phyloP scores from a whole-genome alignment of 257 asterid genomes.

The Cinchona pubescens region DNA sequence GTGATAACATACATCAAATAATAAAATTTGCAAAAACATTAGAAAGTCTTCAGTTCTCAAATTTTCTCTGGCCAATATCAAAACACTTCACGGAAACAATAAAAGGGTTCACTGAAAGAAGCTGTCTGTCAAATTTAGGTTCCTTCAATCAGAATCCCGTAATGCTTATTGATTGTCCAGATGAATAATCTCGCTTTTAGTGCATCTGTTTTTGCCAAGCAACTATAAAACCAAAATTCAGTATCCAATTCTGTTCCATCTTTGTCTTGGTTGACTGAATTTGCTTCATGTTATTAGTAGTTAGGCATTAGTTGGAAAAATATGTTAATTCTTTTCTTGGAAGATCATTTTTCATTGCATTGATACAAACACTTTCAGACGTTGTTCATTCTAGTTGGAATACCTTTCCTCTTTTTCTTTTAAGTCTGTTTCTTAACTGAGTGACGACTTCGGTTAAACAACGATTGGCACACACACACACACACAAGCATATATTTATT shows the following conservation, averaged over 20 bases:
- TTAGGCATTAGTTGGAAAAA: background rate
- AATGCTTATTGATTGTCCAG: background rate
- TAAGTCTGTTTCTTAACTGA: background rate
- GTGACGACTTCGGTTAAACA: background rate
- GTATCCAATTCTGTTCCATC: background rate
- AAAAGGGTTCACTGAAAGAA: background rate
- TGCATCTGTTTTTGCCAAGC: background rate
- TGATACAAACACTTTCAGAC: background rate
- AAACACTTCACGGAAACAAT: background rate
- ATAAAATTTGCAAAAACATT: background rate
- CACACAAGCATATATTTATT: background rate
- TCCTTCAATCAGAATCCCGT: no score
- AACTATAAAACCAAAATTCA: background rate
- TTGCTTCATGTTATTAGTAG: background rate
- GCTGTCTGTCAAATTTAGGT: background rate
- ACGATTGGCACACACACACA: background rate
- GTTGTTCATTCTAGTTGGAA: background rate
- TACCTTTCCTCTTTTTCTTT: background rate
- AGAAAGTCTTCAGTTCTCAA: background rate
- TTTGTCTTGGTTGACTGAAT: no score
- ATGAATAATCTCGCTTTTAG: background rate
- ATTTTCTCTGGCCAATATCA: background rate
- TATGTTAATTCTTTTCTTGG: background rate
- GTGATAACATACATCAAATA: background rate
- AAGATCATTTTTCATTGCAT: background rate